Evolutionary conservation across 495 filamentous ascomycete species (phyloP).

Genomic region (Aspergillus affinis): DNA sequence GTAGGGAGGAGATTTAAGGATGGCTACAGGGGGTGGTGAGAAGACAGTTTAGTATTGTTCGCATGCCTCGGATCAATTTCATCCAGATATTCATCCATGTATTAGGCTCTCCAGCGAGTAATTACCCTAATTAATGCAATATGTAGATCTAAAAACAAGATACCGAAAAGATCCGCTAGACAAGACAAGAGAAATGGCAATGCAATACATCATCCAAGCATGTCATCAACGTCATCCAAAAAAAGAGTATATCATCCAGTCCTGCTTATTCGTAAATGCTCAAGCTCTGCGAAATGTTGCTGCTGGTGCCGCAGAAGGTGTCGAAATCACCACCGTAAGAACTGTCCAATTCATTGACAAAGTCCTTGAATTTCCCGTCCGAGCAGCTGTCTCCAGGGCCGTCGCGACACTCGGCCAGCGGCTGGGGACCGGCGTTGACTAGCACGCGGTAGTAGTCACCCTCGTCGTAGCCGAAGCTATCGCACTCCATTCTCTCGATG

Average conservation of each 20-base stretch:
- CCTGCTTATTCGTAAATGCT: conserved; percentile 3
- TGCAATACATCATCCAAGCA: neutral
- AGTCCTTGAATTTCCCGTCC: conserved; percentile 10
- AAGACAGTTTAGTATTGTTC: too few species aligned
- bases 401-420: conserved; percentile 22
- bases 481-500: conserved; percentile 21
- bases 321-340: conserved; percentile 18
- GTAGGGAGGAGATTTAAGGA: neutral
- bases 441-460: conserved; percentile 25
- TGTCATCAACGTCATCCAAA: neutral
- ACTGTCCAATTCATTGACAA: conserved; percentile 11
- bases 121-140: too few species aligned
- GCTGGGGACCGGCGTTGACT: conserved; percentile 24
- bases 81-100: too few species aligned
- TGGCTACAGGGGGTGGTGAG: too few species aligned
- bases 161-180: too few species aligned
- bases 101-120: too few species aligned
- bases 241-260: neutral
- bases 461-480: conserved; percentile 16
- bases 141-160: too few species aligned
- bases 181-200: neutral
- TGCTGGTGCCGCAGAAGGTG: conserved; percentile 13
- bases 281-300: neutral
- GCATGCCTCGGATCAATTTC: too few species aligned
- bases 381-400: conserved; percentile 26